A percentile compares a stretch with the other conserved stretches of the same genome.
Evolutionary conservation across 108 stramenopile genomes (phyloP).

Genomic region (Nitzschia putrida): DNA sequence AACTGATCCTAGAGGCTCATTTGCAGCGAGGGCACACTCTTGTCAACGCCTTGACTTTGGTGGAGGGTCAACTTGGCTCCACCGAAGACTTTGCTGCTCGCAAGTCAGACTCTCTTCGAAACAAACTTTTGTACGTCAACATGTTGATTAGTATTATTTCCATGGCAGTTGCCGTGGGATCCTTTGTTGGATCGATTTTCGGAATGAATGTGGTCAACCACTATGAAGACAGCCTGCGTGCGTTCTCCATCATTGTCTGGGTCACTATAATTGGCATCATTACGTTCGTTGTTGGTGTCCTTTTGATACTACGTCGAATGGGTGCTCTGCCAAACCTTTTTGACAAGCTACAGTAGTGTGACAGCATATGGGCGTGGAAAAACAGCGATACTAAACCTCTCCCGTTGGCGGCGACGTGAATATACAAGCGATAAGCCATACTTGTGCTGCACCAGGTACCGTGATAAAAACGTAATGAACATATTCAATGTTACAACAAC

Average conservation of each 20-base stretch:
- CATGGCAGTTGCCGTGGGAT: conserved; percentile 54
- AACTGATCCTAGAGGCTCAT: conserved; percentile 82
- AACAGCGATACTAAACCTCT: too few species aligned
- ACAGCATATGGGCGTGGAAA: background rate
- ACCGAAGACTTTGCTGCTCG: conserved; percentile 77
- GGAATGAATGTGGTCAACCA: conserved; percentile 83
- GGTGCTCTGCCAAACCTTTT: conserved; percentile 25
- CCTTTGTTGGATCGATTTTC: conserved; percentile 73
- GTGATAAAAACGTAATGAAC: too few species aligned
- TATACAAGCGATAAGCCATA: too few species aligned
- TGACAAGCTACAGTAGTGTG: background rate
- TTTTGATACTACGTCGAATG: conserved; percentile 12
- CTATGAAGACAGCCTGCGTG: conserved; percentile 48
- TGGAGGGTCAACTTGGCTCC: conserved; percentile 74
- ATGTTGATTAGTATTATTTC: conserved; percentile 68
- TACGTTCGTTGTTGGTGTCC: conserved; percentile 23
- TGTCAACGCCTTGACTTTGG: conserved; percentile 65
- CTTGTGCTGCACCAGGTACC: too few species aligned
- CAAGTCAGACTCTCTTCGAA: conserved; percentile 71
- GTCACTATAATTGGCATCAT: conserved; percentile 32
- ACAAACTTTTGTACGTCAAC: conserved; percentile 76
- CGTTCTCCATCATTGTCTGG: conserved; percentile 51
- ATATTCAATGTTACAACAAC: too few species aligned
- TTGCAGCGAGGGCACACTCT: conserved; percentile 68
- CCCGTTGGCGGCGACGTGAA: too few species aligned